Base-by-base conservation (phyloP, 1,284 basidiomycete species). In the Trametes polyzona region DNA sequence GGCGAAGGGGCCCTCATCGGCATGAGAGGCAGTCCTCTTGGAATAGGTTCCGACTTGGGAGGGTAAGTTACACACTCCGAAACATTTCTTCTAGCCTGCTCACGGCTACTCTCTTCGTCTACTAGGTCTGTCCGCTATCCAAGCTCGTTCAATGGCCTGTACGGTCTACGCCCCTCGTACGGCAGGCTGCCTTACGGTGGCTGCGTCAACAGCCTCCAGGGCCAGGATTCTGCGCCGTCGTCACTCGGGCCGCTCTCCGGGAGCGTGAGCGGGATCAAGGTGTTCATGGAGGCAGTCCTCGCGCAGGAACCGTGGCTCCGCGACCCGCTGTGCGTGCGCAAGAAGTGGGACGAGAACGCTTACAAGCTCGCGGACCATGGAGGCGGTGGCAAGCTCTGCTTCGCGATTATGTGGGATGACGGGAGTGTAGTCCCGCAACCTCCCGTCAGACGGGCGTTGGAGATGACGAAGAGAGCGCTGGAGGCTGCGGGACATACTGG, bases 101-200 rank as follows among this genome's bases (percentile, higher is more conserved):
- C 77, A 36, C 72, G 78, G 3, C 56, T n/a, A n/a, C n/a, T n/a
- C n/a, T 71, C 74, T n/a, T 67, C 81, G 32, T 66, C 71, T 3
- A 76, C 75, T 12, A 80, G 82, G 55, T 75, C 82, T 21, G 81
- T 82, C 0, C 56, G 94, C 7, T 93, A 95, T 53, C 94, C 94
- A 0, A 77, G 92, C 0, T 78, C 82, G 4, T 94, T 89, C 67
- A 90, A 87, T 60, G 95, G 95, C 0, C 78, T 92, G 23, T 95
- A 88, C 65, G 83, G 88, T n/a, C 66, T 96, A 37, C 96, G 95
- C 68, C 90, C 93, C 12, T 63, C 62, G 3, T 49, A 50, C 29
- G 29, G 52, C 23, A 62, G 67, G 21, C n/a, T 66, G 12, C 67
- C 67, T 21, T 62, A 59, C 48, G 53, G 57, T 26, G 65, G 65